Percentiles rank a stretch among this genome's conserved stretches.
phyloP scores from a whole-genome alignment of 2,329 filamentous ascomycete species.

The Talaromyces rugulosus region DNA sequence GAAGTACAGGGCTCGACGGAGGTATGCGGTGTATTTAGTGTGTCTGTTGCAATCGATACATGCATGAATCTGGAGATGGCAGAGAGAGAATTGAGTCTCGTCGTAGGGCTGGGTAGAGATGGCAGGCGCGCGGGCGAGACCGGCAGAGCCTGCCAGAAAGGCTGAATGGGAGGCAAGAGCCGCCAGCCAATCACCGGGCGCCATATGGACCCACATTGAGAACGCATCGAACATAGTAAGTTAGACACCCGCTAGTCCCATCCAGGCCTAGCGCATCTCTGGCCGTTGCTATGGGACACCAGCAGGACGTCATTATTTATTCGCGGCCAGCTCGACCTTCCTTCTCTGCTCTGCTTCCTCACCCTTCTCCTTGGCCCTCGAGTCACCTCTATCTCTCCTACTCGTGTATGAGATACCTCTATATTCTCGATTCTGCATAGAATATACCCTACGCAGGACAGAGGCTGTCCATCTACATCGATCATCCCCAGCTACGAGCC shows the following conservation, averaged over 20 bases:
- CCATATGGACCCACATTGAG: not conserved
- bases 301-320: conserved; percentile 34
- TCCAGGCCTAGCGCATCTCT: conserved; percentile 25
- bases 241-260: conserved; percentile 44
- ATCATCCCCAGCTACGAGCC: not conserved
- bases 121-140: not conserved
- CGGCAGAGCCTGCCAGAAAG: not conserved
- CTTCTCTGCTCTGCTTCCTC: conserved; percentile 17
- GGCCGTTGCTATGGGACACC: conserved; percentile 38
- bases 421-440: conserved; percentile 24
- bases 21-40: not conserved
- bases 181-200: not conserved
- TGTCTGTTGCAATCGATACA: not conserved
- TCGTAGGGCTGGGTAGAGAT: conserved; percentile 43
- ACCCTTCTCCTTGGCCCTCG: conserved; percentile 17
- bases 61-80: not conserved
- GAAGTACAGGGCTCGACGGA: not conserved
- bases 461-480: not conserved
- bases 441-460: conserved; percentile 1
- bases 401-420: conserved; percentile 29
- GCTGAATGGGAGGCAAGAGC: not conserved
- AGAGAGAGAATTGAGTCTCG: not conserved
- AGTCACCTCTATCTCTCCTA: conserved; percentile 21
- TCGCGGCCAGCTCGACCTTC: conserved; percentile 13
- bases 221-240: conserved; percentile 18